These are phyloP conservation scores for Penicillium coprophilum DNA, from an alignment of 495 filamentous ascomycete genomes.

Conservation along the genomic window DNA sequence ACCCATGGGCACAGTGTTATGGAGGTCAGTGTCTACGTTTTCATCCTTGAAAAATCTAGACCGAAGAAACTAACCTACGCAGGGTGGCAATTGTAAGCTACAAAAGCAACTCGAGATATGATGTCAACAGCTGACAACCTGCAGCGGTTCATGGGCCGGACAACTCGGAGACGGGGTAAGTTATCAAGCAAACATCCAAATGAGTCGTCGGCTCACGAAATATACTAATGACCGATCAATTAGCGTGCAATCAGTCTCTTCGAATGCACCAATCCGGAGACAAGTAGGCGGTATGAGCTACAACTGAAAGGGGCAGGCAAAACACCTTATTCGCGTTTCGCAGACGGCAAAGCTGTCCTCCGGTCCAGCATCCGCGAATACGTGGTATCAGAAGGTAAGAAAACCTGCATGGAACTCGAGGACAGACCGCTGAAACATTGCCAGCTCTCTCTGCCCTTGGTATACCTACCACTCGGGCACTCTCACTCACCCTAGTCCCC, in stretches of 20 bases:
- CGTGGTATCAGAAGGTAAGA: slow-evolving; percentile 73
- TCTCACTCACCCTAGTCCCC: slow-evolving; percentile 76
- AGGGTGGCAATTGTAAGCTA: slow-evolving; percentile 58
- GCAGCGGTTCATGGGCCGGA: slow-evolving; percentile 80
- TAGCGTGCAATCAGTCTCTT: slow-evolving; percentile 87
- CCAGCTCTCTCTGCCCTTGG: slow-evolving; percentile 70
- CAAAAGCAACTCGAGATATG: neutral
- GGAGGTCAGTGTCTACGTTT: slow-evolving; percentile 55
- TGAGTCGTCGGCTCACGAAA: neutral
- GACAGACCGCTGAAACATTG: slow-evolving; percentile 1
- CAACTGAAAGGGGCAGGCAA: slow-evolving; percentile 91
- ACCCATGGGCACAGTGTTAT: slow-evolving; percentile 98
- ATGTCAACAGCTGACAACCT: slow-evolving; percentile 19
- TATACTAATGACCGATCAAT: slow-evolving; percentile 8
- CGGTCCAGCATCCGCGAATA: slow-evolving; percentile 91
- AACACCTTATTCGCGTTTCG: slow-evolving; percentile 94
- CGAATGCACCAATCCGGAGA: slow-evolving; percentile 76
- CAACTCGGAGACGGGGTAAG: slow-evolving; percentile 84
- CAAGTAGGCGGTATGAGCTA: slow-evolving; percentile 75
- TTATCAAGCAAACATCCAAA: slow-evolving; percentile 15
- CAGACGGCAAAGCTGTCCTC: slow-evolving; percentile 94
- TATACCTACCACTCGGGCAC: slow-evolving; percentile 82
- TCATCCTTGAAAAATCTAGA: neutral
- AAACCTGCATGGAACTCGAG: neutral
- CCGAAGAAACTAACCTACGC: slow-evolving; percentile 22